Base-by-base conservation (phyloP, 306 rosid species). In the Gastrolobium villosum region DNA sequence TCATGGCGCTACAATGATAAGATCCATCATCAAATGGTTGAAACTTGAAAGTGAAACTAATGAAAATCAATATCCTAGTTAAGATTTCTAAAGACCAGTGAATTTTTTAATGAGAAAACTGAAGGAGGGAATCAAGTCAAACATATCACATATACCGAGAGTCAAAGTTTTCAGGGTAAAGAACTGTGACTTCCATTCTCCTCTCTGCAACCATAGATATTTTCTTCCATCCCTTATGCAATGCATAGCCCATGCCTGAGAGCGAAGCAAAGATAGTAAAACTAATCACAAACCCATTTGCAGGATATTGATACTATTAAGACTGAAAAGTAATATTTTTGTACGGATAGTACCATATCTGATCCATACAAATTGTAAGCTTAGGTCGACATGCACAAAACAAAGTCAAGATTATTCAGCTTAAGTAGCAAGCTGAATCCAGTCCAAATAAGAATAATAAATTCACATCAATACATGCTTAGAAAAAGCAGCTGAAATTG, bases 171-270 rank as follows among this genome's bases (percentile, higher is more conserved):
- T 56, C 74, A 56, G 68, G 49, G 48, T 62, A 7, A 74, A 72
- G 66, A 78, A 53, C 62, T 72, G 64, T 62, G 66, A 62, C 84
- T 80, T 78, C 84, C 81, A 86, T 73, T 79, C 85, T 86, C 53
- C 65, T 62, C 83, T 84, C 79, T 72, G 84, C 76, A 61, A 37
- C 76, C 43, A 5, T 66, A 64, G 35, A 62, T 59, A 56, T 64
- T 73, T 79, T 39, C 59, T 62, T 80, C 85, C 86, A 77, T 71
- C 55, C 84, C 66, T 52, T 76, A 46, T 69, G 15, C 74, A 75
- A 65, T 30, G 64, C 77, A 70, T 6, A 37, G 83, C 88, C 92
- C 90, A 84, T 75, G 5, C 73, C 49, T 60, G 77, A 57, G 30
- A 53, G 70, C 35, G 31, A 65, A 4, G 5, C 65, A 52, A 56